Conservation (phyloP, 345 rosid species). For the Rhodomyrtus tomentosa region DNA sequence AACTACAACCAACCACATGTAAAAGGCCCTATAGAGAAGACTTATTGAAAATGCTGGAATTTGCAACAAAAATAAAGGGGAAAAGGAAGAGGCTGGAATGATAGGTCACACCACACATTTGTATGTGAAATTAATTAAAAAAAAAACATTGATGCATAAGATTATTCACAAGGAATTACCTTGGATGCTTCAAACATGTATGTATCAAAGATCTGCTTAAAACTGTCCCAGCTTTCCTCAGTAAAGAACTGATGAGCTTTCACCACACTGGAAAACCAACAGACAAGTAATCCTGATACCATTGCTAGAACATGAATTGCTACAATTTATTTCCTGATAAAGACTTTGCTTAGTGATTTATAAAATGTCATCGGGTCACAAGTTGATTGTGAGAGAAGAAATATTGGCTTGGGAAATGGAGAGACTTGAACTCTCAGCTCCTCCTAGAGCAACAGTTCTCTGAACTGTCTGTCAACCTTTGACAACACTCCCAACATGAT, state of each 20-base stretch:
- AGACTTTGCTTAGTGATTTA: constrained; percentile 4
- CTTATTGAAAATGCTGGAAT: neutral
- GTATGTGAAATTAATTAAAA: neutral
- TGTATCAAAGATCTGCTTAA: constrained; percentile 70
- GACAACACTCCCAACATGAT: constrained; percentile 94
- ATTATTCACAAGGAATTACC: constrained; percentile 26
- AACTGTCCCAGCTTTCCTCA: constrained; percentile 77
- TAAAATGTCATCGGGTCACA: neutral
- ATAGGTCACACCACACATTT: neutral
- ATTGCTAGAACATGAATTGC: neutral
- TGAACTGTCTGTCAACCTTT: constrained; percentile 96
- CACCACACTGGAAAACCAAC: constrained; percentile 61
- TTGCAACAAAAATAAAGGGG: neutral
- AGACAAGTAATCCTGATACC: constrained; percentile 1
- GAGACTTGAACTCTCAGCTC: constrained; percentile 90
- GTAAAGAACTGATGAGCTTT: constrained; percentile 90
- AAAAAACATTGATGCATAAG: neutral
- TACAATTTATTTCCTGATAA: constrained; percentile 20
- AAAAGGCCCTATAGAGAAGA: neutral
- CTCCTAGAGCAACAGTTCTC: constrained; percentile 68
- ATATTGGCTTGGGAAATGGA: constrained; percentile 13
- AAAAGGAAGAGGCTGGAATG: neutral
- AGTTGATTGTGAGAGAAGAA: neutral
- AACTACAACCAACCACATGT: neutral
- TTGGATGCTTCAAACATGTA: constrained; percentile 88